These are phyloP conservation scores for Mycosphaerella arachidis DNA, from an alignment of 2,329 filamentous ascomycete genomes.

Conservation along the genomic window DNA sequence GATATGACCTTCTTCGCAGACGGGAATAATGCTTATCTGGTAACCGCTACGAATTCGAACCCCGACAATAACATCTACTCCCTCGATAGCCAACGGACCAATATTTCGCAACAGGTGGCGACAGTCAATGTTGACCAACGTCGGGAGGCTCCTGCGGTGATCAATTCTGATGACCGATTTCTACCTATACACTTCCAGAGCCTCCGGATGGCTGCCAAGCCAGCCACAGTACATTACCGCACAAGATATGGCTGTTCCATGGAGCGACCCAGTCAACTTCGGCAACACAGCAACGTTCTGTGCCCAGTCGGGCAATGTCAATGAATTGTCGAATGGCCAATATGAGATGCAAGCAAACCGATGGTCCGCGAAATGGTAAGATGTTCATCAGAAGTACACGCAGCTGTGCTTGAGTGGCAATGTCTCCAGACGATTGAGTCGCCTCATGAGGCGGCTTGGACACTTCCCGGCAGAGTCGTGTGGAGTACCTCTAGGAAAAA, in stretches of 20 bases:
- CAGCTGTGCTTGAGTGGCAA: no score
- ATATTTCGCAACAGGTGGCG: constrained; percentile 10
- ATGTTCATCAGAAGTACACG: no score
- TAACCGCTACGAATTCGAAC: constrained; percentile 20
- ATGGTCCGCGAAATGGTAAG: constrained; percentile 16
- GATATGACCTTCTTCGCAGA: constrained; percentile 24
- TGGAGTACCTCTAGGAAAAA: no score
- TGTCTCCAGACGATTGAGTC: no score
- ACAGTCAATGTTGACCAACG: constrained; percentile 14
- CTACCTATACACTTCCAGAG: constrained; percentile 21
- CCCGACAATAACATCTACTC: constrained; percentile 23
- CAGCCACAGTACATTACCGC: constrained; percentile 17
- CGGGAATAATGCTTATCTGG: constrained; percentile 12
- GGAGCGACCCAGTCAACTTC: constrained; percentile 14
- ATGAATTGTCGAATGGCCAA: constrained; percentile 5
- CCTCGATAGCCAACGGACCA: constrained; percentile 17
- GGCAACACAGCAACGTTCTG: constrained; percentile 19
- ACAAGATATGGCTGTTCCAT: constrained; percentile 13
- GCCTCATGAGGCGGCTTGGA: no score
- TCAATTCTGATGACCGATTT: constrained; percentile 15
- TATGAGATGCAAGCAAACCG: constrained; percentile 16
- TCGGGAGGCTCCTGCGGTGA: constrained; percentile 20
- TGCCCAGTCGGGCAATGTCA: constrained; percentile 19
- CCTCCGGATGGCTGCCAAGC: constrained; percentile 22
- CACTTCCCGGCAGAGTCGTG: no score